Evolutionary conservation across 352 stramenopile species (phyloP).

Genomic region (Hyaloperonospora brassicae): DNA sequence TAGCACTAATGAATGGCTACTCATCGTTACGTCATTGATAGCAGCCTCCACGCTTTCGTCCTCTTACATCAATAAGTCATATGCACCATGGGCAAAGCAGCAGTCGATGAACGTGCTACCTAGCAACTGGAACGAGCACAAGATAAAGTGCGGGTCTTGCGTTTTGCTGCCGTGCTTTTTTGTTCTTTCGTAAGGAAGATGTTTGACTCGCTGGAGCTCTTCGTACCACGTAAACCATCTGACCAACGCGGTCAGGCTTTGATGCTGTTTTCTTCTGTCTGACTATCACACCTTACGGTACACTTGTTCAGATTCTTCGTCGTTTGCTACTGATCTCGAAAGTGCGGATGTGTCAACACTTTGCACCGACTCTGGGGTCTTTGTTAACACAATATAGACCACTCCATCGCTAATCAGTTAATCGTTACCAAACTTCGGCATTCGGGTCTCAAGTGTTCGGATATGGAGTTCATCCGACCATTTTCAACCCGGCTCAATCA

Average conservation of each 20-base stretch:
- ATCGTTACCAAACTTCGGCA: slow-evolving; percentile 59
- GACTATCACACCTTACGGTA: slow-evolving; percentile 23
- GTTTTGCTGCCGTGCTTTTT: too few relatives aligned
- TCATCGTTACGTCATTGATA: slow-evolving; percentile 15
- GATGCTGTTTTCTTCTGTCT: slow-evolving; percentile 37
- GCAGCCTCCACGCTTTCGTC: slow-evolving; percentile 33
- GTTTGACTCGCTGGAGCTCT: too few relatives aligned
- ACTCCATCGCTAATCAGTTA: slow-evolving; percentile 39
- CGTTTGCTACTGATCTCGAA: slow-evolving; percentile 35
- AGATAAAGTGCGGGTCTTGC: slow-evolving; percentile 7
- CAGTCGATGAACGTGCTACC: neutral
- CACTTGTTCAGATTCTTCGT: slow-evolving; percentile 44
- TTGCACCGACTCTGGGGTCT: neutral
- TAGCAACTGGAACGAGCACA: slow-evolving; percentile 45
- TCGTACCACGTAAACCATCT: too few relatives aligned
- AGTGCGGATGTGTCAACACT: neutral
- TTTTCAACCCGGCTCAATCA: slow-evolving; percentile 63
- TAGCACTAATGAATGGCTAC: too few relatives aligned
- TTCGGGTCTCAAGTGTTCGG: slow-evolving; percentile 51
- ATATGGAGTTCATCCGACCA: slow-evolving; percentile 62
- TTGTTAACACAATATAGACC: slow-evolving; percentile 30
- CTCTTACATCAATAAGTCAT: slow-evolving; percentile 31
- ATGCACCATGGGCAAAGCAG: neutral
- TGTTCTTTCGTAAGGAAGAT: too few relatives aligned
- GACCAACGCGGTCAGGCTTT: slow-evolving; percentile 34